Evolutionary conservation across 1,139 yeast genomes (phyloP).

Genomic region (Lizanozyma gosingica): DNA sequence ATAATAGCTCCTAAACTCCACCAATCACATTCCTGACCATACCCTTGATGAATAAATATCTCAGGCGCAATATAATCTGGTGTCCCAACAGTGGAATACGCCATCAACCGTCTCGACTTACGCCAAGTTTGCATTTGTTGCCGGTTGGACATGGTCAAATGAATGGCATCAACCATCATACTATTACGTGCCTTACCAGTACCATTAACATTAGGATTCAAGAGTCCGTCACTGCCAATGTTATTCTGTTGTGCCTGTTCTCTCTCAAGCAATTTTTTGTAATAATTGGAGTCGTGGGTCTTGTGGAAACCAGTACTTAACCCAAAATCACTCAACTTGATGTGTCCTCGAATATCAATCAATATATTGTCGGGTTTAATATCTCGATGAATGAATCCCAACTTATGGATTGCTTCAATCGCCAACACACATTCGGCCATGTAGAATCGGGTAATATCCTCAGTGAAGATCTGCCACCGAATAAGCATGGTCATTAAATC

Average conservation of each 20-base stretch:
- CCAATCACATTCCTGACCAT: constrained; percentile 99
- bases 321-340: constrained; percentile 76
- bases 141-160: constrained; percentile 88
- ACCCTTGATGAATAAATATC: constrained; percentile 92
- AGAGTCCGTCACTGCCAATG: constrained; percentile 18
- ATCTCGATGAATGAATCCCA: constrained; percentile 75
- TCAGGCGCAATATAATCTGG: constrained; percentile 99
- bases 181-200: constrained; percentile 46
- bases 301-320: constrained; percentile 79
- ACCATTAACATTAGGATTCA: constrained; percentile 19
- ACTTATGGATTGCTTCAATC: constrained; percentile 71
- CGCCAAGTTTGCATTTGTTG: constrained; percentile 99
- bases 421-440: constrained; percentile 86
- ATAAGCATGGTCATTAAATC: constrained; percentile 83
- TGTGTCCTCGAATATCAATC: constrained; percentile 74
- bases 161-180: constrained; percentile 91
- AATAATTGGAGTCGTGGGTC: constrained; percentile 74
- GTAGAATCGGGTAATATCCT: constrained; percentile 74
- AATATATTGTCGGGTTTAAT: constrained; percentile 74
- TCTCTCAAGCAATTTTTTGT: constrained; percentile 61
- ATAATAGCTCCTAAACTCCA: constrained; percentile 98
- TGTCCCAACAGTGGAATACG: constrained; percentile 96
- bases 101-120: constrained; percentile 92
- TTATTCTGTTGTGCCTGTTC: constrained; percentile 25
- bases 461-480: constrained; percentile 81